phyloP scores from a whole-genome alignment of 768 basidiomycete species.

The Collybia sordida region DNA sequence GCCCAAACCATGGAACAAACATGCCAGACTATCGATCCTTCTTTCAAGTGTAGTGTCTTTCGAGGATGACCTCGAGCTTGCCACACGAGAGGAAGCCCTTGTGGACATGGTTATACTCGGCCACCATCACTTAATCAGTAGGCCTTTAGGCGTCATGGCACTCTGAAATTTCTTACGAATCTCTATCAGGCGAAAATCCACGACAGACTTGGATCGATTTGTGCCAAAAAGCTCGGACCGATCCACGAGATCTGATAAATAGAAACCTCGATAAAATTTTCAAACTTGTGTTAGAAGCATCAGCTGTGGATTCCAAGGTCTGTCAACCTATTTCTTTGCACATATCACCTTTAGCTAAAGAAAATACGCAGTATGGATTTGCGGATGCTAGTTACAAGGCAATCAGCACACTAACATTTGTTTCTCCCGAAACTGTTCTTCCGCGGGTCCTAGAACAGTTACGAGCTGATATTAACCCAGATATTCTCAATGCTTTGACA shows the following conservation, averaged over 20 bases:
- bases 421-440: slow-evolving; percentile 68
- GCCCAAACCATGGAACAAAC: slow-evolving; percentile 43
- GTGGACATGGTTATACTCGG: slow-evolving; percentile 62
- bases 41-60: slow-evolving; percentile 53
- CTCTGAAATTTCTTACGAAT: neutral
- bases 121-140: slow-evolving; percentile 70
- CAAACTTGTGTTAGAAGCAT: slow-evolving; percentile 46
- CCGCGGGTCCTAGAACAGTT: slow-evolving; percentile 72
- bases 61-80: slow-evolving; percentile 37
- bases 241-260: slow-evolving; percentile 64
- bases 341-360: too few relatives aligned
- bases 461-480: slow-evolving; percentile 59
- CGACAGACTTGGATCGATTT: slow-evolving; percentile 81
- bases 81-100: slow-evolving; percentile 44
- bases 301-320: slow-evolving; percentile 48
- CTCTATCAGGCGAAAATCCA: slow-evolving; percentile 39
- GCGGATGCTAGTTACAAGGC: slow-evolving; percentile 73
- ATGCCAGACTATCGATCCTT: slow-evolving; percentile 49
- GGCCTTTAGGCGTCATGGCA: slow-evolving; percentile 24
- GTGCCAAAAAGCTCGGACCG: slow-evolving; percentile 64
- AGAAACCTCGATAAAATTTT: slow-evolving; percentile 50
- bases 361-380: slow-evolving; percentile 39
- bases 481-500: slow-evolving; percentile 59
- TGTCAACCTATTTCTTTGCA: slow-evolving; percentile 4
- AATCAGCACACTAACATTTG: slow-evolving; percentile 74